Conservation (phyloP, 108 stramenopile genomes). For the Asterionellopsis glacialis region DNA sequence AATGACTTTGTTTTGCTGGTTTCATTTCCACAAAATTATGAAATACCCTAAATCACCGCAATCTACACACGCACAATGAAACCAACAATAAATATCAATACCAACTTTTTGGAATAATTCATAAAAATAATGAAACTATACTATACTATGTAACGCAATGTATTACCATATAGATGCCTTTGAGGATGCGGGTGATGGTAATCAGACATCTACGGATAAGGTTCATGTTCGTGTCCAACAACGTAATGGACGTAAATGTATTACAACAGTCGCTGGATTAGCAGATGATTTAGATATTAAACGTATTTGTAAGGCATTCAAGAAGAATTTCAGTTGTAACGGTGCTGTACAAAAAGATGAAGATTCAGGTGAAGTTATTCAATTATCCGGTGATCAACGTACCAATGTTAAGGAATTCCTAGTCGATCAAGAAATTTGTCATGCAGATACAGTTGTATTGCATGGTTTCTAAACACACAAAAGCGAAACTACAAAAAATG, state of each 20-base stretch:
- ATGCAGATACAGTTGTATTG: constrained; percentile 72
- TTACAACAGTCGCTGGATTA: constrained; percentile 95
- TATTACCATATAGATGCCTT: constrained; percentile 72
- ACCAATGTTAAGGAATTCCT: constrained; percentile 95
- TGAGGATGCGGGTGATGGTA: constrained; percentile 79
- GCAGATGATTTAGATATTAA: constrained; percentile 98
- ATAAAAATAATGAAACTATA: too few relatives aligned
- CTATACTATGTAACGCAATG: too few relatives aligned
- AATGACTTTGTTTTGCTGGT: too few relatives aligned
- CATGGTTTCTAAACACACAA: constrained; percentile 76
- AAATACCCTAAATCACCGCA: too few relatives aligned
- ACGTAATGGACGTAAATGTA: constrained; percentile 98
- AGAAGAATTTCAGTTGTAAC: constrained; percentile 98
- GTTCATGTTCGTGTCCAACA: constrained; percentile 99
- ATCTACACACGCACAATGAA: too few relatives aligned
- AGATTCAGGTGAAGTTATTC: constrained; percentile 95
- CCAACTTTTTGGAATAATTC: too few relatives aligned
- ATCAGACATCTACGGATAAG: constrained; percentile 67
- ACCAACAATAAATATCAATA: too few relatives aligned
- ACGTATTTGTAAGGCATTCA: constrained; percentile 97
- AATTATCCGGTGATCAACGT: constrained; percentile 96
- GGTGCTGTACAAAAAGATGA: constrained; percentile 95
- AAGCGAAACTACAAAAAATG: too few relatives aligned
- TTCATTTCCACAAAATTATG: too few relatives aligned
- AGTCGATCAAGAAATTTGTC: constrained; percentile 95